A percentile compares a stretch with the other conserved stretches of the same genome.
Conservation (phyloP, 1,284 basidiomycete species). For the Ceratorhiza oryzae-sativae region DNA sequence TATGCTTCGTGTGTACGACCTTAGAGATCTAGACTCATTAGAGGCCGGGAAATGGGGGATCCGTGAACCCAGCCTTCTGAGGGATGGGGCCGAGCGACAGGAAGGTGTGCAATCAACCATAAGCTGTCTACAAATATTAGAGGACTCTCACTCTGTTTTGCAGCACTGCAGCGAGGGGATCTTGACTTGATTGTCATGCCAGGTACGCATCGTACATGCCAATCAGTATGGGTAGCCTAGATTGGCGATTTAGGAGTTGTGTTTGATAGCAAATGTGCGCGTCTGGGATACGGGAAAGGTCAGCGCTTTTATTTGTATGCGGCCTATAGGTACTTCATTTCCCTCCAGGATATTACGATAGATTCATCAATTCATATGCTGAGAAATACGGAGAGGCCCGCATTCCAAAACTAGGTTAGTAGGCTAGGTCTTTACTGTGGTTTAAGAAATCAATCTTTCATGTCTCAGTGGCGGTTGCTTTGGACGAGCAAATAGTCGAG, state of each 20-base stretch:
- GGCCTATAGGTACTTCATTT: too few species aligned
- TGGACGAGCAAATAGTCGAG: slow-evolving; percentile 42
- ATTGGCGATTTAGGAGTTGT: slow-evolving; percentile 39
- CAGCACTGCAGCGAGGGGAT: slow-evolving; percentile 19
- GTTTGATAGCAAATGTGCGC: slow-evolving; percentile 40
- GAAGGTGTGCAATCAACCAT: slow-evolving; percentile 19
- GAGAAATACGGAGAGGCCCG: slow-evolving; percentile 18
- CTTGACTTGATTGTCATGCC: slow-evolving; percentile 44
- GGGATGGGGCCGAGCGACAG: slow-evolving; percentile 36
- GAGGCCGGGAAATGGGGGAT: slow-evolving; percentile 43
- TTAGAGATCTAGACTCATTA: slow-evolving; percentile 37
- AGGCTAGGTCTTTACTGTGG: not conserved
- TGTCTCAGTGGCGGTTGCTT: slow-evolving; percentile 38
- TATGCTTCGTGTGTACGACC: slow-evolving; percentile 43
- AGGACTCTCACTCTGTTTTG: not conserved
- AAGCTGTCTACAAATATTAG: not conserved
- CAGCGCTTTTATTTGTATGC: not conserved
- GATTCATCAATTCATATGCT: slow-evolving; percentile 38
- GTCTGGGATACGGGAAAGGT: slow-evolving; percentile 43
- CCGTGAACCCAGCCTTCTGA: slow-evolving; percentile 40
- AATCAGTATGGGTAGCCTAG: not conserved
- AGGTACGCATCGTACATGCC: slow-evolving; percentile 16
- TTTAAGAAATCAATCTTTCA: not conserved
- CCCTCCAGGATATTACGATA: slow-evolving; percentile 36
- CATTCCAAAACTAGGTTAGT: slow-evolving; percentile 35